A percentile compares a stretch with the other conserved stretches of the same genome.
These are phyloP conservation scores for Erodium trifolium DNA, from an alignment of 441 rosid genomes.

Conservation along the genomic window DNA sequence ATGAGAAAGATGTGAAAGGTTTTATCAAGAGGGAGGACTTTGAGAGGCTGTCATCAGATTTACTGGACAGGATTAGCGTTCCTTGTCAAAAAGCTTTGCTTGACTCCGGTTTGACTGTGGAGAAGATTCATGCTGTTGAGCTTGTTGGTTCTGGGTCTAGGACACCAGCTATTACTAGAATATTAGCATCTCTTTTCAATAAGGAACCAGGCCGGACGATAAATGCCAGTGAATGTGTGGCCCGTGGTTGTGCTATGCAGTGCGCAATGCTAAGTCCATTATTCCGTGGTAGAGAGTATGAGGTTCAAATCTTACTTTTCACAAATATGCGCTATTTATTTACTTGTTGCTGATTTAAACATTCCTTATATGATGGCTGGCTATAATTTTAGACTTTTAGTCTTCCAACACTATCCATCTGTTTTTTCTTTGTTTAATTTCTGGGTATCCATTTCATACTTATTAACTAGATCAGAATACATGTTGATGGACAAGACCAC, in stretches of 20 bases:
- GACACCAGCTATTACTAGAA: conserved; percentile 50
- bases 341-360: neutral
- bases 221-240: conserved; percentile 66
- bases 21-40: conserved; percentile 89
- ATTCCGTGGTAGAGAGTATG: conserved; percentile 64
- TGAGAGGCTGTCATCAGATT: conserved; percentile 43
- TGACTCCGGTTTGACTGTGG: conserved; percentile 40
- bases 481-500: no score
- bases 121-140: conserved; percentile 54
- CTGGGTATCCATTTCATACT: no score
- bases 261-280: conserved; percentile 72
- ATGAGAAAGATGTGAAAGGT: conserved; percentile 91
- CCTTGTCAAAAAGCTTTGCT: conserved; percentile 57
- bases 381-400: neutral
- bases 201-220: conserved; percentile 56
- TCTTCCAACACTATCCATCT: no score
- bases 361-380: neutral
- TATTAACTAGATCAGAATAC: no score
- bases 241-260: conserved; percentile 74
- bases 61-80: conserved; percentile 46
- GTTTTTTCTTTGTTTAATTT: no score
- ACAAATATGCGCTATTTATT: neutral
- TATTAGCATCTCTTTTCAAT: conserved; percentile 40
- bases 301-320: conserved; percentile 32
- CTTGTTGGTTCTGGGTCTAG: conserved; percentile 74